These are phyloP conservation scores for Aureobasidium sp. DNA, from an alignment of 2,329 filamentous ascomycete species.

Conservation along the genomic window DNA sequence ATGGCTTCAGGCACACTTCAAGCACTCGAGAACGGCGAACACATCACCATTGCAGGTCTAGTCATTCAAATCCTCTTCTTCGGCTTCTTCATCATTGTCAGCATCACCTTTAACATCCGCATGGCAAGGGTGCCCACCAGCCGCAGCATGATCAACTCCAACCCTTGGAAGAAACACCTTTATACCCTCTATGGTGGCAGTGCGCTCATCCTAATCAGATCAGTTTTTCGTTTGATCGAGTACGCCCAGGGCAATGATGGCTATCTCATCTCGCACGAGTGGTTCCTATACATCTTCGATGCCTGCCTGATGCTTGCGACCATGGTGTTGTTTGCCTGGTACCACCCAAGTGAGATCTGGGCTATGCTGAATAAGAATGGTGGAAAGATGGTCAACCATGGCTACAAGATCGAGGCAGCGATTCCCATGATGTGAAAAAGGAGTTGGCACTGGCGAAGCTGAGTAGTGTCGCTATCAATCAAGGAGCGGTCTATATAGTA, in stretches of 20 bases:
- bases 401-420: not conserved
- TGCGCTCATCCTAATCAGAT: slow-evolving; percentile 40
- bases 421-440: not conserved
- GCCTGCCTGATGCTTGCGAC: slow-evolving; percentile 20
- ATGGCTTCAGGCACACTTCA: slow-evolving; percentile 23
- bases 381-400: not conserved
- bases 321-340: slow-evolving; percentile 17
- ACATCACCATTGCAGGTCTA: slow-evolving; percentile 41
- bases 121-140: slow-evolving; percentile 17
- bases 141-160: not conserved
- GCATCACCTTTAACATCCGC: slow-evolving; percentile 23
- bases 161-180: slow-evolving; percentile 33
- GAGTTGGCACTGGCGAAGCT: not conserved
- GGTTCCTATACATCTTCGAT: slow-evolving; percentile 28
- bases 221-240: slow-evolving; percentile 41
- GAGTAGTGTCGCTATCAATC: too few species aligned
- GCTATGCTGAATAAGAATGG: slow-evolving; percentile 5
- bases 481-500: too few species aligned
- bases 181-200: slow-evolving; percentile 35
- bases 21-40: slow-evolving; percentile 29
- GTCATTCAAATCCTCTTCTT: slow-evolving; percentile 44
- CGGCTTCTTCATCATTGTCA: slow-evolving; percentile 36
- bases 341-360: slow-evolving; percentile 16
- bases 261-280: slow-evolving; percentile 36
- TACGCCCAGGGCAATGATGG: slow-evolving; percentile 38